Evolutionary conservation across 306 rosid genomes (phyloP), one percentile per base, ranked within the genome.

Genomic region (Dicorynia guianensis): DNA sequence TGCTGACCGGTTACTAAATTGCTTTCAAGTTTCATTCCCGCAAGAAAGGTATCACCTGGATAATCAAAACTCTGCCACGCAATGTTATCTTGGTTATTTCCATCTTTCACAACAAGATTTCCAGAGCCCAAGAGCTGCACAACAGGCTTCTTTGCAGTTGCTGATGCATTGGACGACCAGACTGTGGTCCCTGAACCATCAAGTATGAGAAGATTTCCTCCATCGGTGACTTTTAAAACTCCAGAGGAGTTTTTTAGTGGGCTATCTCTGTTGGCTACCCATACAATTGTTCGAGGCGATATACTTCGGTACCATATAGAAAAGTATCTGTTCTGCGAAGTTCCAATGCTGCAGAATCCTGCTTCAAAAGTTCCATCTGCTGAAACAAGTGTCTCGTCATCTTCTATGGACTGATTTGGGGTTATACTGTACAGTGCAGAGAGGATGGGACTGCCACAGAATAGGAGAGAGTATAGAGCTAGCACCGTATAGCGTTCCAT

Each of bases 61-160:
- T 54, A 30, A 18, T 76, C 64, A 30, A 70, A 81, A 11, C 81
- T 76, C 65, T 81, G 71, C 81, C 81, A 81, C 3, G 47, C 0
- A 8, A 46, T 36, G n/a, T n/a, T 12, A 6, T 42, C 63, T 9
- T 1, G 2, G 58, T 44, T 44, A 59, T 18, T 4, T 11, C 54
- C 70, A 46, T 81, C 72, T 54, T 43, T 55, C 8, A 75, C 80
- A 13, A 74, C 72, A 15, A 80, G 44, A 30, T 80, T 80, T 60
- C 80, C 80, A 3, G 71, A 30, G 14, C 68, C 82, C 38, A 72
- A 60, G 56, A 82, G 72, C 58, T 65, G 75, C 11, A 70, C 69
- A 48, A 63, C 35, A 1, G 75, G 73, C 13, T 11, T 25, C 14
- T 10, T 17, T 11, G 63, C 14, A 11, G 15, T 11, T 30, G 8